A percentile compares a stretch with the other conserved stretches of the same genome.
Conservation (phyloP, 805 yeast species). For the Clavispora asparagi region DNA sequence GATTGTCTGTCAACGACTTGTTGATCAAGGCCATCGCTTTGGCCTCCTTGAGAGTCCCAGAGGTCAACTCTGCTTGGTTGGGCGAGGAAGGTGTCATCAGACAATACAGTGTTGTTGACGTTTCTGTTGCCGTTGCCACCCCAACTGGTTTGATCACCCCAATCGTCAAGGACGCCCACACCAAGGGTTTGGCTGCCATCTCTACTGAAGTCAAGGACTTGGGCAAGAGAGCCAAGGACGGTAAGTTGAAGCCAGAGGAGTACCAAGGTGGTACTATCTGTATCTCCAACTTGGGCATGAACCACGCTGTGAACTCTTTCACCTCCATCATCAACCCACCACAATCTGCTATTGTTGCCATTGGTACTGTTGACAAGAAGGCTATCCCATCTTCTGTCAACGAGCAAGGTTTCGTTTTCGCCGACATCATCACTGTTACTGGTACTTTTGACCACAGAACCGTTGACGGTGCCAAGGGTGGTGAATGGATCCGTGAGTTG, state of each 20-base stretch:
- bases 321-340: slow-evolving; percentile 99
- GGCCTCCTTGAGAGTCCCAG: slow-evolving; percentile 88
- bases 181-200: slow-evolving; percentile 79
- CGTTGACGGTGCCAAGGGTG: slow-evolving; percentile 97
- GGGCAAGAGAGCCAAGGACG: slow-evolving; percentile 93
- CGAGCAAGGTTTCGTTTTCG: slow-evolving; percentile 89
- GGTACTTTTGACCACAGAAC: slow-evolving; percentile 98
- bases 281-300: slow-evolving; percentile 98
- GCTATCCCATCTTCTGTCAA: slow-evolving; percentile 90
- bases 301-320: slow-evolving; percentile 85
- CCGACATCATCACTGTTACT: slow-evolving; percentile 84
- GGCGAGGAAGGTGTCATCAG: slow-evolving; percentile 86
- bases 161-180: slow-evolving; percentile 81
- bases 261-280: slow-evolving; percentile 99
- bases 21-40: slow-evolving; percentile 90
- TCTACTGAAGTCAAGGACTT: slow-evolving; percentile 84
- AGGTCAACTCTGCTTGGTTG: slow-evolving; percentile 91
- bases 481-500: slow-evolving; percentile 91
- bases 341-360: slow-evolving; percentile 88
- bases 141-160: slow-evolving; percentile 98
- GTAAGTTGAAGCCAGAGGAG: slow-evolving; percentile 92
- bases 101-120: slow-evolving; percentile 87
- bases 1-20: slow-evolving; percentile 89
- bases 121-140: slow-evolving; percentile 97
- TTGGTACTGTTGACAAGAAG: slow-evolving; percentile 87